Evolutionary conservation across 768 basidiomycete species (phyloP).

Genomic region (Phylloporus sp.): DNA sequence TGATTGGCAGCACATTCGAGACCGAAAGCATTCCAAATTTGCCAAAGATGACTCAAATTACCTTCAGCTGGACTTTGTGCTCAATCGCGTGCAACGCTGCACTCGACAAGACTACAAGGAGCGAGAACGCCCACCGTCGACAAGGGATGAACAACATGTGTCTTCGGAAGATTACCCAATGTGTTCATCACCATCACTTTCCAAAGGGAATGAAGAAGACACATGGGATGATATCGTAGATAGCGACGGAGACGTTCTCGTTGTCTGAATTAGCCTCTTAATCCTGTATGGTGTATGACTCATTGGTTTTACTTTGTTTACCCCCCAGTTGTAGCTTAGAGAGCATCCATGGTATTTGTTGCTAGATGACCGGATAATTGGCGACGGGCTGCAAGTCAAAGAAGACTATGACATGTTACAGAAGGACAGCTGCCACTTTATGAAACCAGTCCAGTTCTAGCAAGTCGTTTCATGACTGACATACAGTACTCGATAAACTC

Average conservation of each 20-base stretch:
- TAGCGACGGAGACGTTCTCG: constrained; percentile 18
- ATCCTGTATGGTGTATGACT: constrained; percentile 12
- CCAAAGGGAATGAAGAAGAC: constrained; percentile 9
- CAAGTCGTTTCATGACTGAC: background rate
- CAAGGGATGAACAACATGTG: constrained; percentile 6
- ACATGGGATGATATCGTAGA: constrained; percentile 22
- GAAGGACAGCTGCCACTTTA: background rate
- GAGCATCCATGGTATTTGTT: background rate
- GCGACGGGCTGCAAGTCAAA: background rate
- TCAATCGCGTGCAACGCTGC: constrained; percentile 57
- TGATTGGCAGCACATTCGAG: constrained; percentile 58
- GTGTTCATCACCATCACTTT: constrained; percentile 17
- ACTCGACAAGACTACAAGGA: constrained; percentile 27
- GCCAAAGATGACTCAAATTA: constrained; percentile 79
- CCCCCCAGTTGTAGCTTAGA: constrained; percentile 22
- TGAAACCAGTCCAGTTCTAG: background rate
- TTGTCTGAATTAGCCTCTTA: constrained; percentile 14
- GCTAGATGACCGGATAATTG: background rate
- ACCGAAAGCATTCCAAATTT: constrained; percentile 77
- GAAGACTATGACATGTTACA: too few species aligned
- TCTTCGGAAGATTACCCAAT: constrained; percentile 22
- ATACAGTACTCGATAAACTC: background rate
- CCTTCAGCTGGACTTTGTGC: constrained; percentile 67
- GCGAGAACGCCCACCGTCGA: constrained; percentile 20
- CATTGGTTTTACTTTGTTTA: constrained; percentile 21